Evolutionary conservation across 208 protist genomes (phyloP).

Genomic region (Leishmania guyanensis): DNA sequence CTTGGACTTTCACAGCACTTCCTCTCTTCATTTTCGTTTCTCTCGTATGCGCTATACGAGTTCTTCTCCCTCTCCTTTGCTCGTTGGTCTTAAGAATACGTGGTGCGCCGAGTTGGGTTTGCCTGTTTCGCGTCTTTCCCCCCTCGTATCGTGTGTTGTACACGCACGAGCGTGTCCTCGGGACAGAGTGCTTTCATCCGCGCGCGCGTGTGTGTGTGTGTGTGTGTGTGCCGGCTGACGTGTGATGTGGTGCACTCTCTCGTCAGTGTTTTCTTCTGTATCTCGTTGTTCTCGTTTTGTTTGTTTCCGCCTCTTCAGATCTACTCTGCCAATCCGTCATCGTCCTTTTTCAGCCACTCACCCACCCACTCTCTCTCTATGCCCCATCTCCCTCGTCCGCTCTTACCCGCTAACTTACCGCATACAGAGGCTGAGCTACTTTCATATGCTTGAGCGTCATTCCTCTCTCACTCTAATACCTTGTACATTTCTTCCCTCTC

Average conservation of each 20-base stretch:
- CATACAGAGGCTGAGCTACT: background rate
- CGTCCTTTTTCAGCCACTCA: background rate
- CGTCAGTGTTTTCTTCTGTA: background rate
- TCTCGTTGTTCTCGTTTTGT: background rate
- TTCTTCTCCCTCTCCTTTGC: background rate
- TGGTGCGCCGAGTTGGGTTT: background rate
- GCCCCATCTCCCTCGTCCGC: background rate
- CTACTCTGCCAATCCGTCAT: background rate
- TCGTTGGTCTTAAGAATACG: background rate
- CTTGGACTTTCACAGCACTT: slow-evolving; percentile 35
- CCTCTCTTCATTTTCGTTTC: background rate
- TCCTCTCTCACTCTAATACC: background rate
- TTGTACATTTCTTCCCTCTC: background rate
- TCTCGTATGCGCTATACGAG: slow-evolving; percentile 2
- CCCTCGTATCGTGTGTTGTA: background rate
- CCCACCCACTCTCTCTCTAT: background rate
- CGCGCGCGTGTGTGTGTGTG: background rate
- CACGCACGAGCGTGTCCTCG: background rate
- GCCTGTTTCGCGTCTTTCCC: background rate
- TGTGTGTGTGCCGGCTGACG: background rate
- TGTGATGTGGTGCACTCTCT: background rate
- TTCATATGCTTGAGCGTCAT: background rate
- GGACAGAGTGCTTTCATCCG: background rate
- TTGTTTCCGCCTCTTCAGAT: background rate
- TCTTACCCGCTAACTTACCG: background rate